Conservation (phyloP, 2,329 filamentous ascomycete genomes). For the Colletotrichum sp. region DNA sequence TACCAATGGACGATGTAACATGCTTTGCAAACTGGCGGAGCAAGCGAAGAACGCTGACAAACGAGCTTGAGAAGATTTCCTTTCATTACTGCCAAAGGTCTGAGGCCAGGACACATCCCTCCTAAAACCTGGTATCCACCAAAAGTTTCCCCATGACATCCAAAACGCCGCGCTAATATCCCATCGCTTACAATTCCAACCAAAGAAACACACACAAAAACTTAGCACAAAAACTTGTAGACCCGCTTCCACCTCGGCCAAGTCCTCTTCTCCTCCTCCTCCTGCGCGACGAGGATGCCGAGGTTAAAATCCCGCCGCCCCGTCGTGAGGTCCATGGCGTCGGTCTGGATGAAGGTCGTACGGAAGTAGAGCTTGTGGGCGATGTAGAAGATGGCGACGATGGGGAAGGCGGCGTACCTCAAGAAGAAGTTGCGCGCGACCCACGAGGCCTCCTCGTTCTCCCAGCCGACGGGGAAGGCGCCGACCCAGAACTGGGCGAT, state of each 20-base stretch:
- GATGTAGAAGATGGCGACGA: slow-evolving; percentile 71
- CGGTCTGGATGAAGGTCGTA: slow-evolving; percentile 69
- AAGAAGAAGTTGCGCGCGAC: slow-evolving; percentile 75
- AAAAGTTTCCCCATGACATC: background rate
- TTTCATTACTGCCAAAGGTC: background rate
- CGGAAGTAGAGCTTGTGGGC: slow-evolving; percentile 77
- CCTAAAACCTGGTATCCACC: background rate
- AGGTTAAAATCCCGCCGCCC: slow-evolving; percentile 87
- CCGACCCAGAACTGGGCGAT: slow-evolving; percentile 89
- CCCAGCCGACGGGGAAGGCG: slow-evolving; percentile 73
- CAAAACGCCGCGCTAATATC: background rate
- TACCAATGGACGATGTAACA: background rate
- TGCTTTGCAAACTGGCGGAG: background rate
- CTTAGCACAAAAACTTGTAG: slow-evolving; percentile 75
- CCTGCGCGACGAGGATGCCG: slow-evolving; percentile 77
- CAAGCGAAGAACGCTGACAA: background rate
- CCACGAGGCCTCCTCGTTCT: slow-evolving; percentile 42
- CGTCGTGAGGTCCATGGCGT: slow-evolving; percentile 86
- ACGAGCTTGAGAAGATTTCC: background rate
- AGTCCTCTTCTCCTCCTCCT: slow-evolving; percentile 71
- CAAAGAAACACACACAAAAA: background rate
- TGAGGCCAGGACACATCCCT: background rate
- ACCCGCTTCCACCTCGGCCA: slow-evolving; percentile 81
- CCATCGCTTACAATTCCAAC: background rate
- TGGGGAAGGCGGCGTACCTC: slow-evolving; percentile 72